Evolutionary conservation across 805 yeast genomes (phyloP).

Genomic region (Lachancea fermentati): DNA sequence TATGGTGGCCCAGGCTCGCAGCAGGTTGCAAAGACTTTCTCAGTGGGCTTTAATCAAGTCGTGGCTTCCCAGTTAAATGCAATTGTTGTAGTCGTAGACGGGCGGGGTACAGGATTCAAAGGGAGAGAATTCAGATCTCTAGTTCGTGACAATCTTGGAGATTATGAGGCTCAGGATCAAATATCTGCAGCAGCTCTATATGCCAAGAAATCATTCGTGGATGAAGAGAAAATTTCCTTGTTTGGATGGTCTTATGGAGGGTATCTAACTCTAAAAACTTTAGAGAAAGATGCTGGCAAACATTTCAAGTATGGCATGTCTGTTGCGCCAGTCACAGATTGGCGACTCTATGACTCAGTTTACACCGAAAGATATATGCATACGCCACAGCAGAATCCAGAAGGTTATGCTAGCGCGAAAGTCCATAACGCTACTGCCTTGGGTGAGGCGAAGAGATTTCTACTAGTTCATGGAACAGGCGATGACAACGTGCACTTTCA

Average conservation of each 20-base stretch:
- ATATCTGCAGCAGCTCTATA: constrained; percentile 76
- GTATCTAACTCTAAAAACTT: constrained; percentile 79
- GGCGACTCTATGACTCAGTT: constrained; percentile 86
- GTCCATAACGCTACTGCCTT: constrained; percentile 55
- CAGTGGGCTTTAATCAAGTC: constrained; percentile 64
- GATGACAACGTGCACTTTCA: constrained; percentile 98
- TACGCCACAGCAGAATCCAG: constrained; percentile 59
- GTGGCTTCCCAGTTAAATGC: constrained; percentile 74
- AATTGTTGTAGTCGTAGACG: constrained; percentile 91
- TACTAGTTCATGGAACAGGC: constrained; percentile 93
- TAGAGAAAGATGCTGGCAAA: constrained; percentile 72
- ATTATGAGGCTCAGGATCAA: constrained; percentile 81
- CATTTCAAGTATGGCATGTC: constrained; percentile 86
- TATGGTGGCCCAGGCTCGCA: constrained; percentile 98
- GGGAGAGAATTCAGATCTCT: constrained; percentile 71
- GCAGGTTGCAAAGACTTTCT: constrained; percentile 57
- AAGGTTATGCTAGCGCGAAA: constrained; percentile 55
- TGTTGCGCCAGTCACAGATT: constrained; percentile 96
- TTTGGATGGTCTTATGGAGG: constrained; percentile 99
- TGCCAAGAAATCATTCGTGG: constrained; percentile 58
- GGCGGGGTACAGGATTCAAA: constrained; percentile 92
- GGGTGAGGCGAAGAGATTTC: constrained; percentile 55
- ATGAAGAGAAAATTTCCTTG: constrained; percentile 63
- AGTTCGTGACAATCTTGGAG: constrained; percentile 79
- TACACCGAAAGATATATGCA: constrained; percentile 96